These are phyloP conservation scores for Adansonia grandidieri DNA, from an alignment of 441 rosid genomes.

Conservation along the genomic window DNA sequence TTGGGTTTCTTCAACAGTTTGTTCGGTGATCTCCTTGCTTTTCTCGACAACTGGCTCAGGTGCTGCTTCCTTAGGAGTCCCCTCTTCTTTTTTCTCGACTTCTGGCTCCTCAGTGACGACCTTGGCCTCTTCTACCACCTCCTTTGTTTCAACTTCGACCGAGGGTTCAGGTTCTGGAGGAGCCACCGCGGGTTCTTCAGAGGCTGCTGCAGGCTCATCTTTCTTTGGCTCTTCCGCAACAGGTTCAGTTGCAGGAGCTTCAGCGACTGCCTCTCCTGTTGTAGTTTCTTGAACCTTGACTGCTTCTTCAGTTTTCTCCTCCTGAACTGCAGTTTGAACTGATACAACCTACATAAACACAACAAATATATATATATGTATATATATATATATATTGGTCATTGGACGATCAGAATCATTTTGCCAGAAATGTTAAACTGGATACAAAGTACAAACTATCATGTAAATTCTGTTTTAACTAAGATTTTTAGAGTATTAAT, in stretches of 20 bases:
- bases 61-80: conserved; percentile 30
- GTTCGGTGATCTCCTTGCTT: conserved; percentile 24
- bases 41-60: conserved; percentile 29
- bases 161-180: conserved; percentile 27
- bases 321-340: conserved; percentile 44
- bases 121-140: conserved; percentile 35
- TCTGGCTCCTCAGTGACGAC: conserved; percentile 36
- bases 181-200: conserved; percentile 18
- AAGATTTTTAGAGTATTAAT: too few species aligned
- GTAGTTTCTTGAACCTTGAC: conserved; percentile 34
- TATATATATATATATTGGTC: neutral
- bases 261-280: conserved; percentile 30
- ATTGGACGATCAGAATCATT: too few species aligned
- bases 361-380: too few species aligned
- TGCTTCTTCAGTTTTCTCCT: conserved; percentile 45
- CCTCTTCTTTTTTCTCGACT: conserved; percentile 36
- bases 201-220: conserved; percentile 14
- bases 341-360: conserved; percentile 48
- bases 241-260: conserved; percentile 18
- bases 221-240: conserved; percentile 33
- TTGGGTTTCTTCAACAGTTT: conserved; percentile 22
- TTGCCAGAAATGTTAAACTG: too few species aligned
- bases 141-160: conserved; percentile 34
- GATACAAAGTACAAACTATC: too few species aligned
- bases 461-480: too few species aligned